phyloP scores from a whole-genome alignment of 805 yeast species.

The Wickerhamomyces alni region DNA sequence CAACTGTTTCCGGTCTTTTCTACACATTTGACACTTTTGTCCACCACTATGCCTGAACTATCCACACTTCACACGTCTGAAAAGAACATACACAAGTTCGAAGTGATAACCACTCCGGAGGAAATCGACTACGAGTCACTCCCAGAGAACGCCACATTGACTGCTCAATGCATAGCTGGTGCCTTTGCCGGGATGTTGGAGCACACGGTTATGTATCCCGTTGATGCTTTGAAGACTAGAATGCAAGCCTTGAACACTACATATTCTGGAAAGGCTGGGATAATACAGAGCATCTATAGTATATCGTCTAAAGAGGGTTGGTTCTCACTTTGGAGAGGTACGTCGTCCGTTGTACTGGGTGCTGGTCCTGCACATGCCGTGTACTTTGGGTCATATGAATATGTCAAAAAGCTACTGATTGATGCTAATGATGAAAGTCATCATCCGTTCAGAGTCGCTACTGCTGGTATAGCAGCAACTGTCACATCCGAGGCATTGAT shows the following conservation, averaged over 20 bases:
- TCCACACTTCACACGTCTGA: background rate
- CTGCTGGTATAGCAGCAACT: conserved; percentile 93
- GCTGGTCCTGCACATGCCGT: conserved; percentile 99
- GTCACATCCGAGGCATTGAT: conserved; percentile 86
- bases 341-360: conserved; percentile 83
- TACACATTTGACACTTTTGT: no score
- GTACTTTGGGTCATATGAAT: conserved; percentile 90
- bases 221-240: conserved; percentile 90
- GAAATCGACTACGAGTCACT: conserved; percentile 88
- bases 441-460: conserved; percentile 77
- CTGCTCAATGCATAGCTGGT: conserved; percentile 84
- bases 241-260: conserved; percentile 52
- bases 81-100: background rate
- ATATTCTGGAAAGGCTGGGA: conserved; percentile 3
- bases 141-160: conserved; percentile 78
- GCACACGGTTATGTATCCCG: conserved; percentile 94
- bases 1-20: no score
- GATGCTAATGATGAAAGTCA: conserved; percentile 32
- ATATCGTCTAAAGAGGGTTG: conserved; percentile 86
- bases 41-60: background rate
- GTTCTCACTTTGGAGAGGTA: conserved; percentile 87
- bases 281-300: conserved; percentile 55
- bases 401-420: conserved; percentile 38
- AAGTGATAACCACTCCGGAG: conserved; percentile 15
- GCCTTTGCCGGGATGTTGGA: conserved; percentile 98